Evolutionary conservation across 164 flowering plant species (phyloP), one percentile per base, ranked within the genome.

Genomic region (Pachysandra terminalis): DNA sequence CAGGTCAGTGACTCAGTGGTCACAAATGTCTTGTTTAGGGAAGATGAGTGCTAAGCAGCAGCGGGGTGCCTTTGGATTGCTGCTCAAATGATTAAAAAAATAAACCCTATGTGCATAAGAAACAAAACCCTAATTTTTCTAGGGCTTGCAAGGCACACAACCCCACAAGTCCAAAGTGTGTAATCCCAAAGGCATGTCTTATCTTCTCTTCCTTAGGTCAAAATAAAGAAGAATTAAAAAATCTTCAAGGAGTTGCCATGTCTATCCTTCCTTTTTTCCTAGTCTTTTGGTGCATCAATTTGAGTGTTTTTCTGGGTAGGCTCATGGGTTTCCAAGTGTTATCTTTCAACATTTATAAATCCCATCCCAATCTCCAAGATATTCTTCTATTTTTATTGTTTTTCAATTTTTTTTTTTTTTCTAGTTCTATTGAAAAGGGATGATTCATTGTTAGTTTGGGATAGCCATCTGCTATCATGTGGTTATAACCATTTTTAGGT

Each of bases 21-120:
- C 61, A 56, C 68, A 55, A 66, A 56, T 66, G 61, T 55, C 45
- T 53, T 53, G 27, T 19, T n/a, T 23, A 37, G 32, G 68, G 55
- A 21, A n/a, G 21, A 41, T n/a, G n/a, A n/a, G n/a, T n/a, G n/a
- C n/a, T n/a, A n/a, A n/a, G n/a, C n/a, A n/a, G n/a, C n/a, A n/a
- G n/a, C n/a, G 25, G 45, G 28, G 49, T 54, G 54, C 68, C 27
- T 54, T 54, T 65, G 60, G 60, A 65, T 65, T 65, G 68, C 68
- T 54, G 51, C 51, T 54, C 60, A 56, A 54, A 22, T 0, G 5
- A 22, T 56, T 56, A 19, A 23, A 22, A 56, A 56, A 56, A 56
- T 6, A 15, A n/a, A n/a, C n/a, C n/a, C n/a, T n/a, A n/a, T n/a
- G n/a, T n/a, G n/a, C n/a, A n/a, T n/a, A n/a, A n/a, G n/a, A 56